Evolutionary conservation across 306 rosid genomes (phyloP).

Genomic region (Hippophae rhamnoides): DNA sequence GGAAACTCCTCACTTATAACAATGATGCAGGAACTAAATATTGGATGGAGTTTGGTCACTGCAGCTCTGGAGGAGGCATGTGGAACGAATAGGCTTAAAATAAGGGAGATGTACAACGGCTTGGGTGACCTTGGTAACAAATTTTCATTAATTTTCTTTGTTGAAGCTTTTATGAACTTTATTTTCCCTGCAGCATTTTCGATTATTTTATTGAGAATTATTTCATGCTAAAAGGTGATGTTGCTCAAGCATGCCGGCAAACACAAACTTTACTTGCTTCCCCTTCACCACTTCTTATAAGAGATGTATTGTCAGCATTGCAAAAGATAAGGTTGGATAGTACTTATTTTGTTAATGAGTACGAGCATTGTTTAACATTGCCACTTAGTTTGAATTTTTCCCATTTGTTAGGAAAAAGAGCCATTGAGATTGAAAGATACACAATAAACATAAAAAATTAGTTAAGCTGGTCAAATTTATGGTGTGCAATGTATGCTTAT

Average conservation of each 20-base stretch:
- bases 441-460: no score
- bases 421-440: no score
- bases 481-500: no score
- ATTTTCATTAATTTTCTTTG: constrained; percentile 16
- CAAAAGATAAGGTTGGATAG: constrained; percentile 56
- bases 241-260: constrained; percentile 88
- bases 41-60: constrained; percentile 83
- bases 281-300: constrained; percentile 66
- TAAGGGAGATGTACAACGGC: constrained; percentile 76
- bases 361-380: no score
- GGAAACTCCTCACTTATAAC: constrained; percentile 1
- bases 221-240: constrained; percentile 66
- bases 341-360: not conserved
- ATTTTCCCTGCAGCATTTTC: constrained; percentile 14
- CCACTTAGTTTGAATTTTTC: no score
- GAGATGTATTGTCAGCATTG: constrained; percentile 61
- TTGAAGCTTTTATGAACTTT: constrained; percentile 14
- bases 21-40: constrained; percentile 63
- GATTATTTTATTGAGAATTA: constrained; percentile 19
- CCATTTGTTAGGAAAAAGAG: no score
- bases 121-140: constrained; percentile 82
- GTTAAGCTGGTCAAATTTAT: no score
- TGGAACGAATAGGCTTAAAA: constrained; percentile 57
- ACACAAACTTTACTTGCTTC: constrained; percentile 80
- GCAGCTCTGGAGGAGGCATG: constrained; percentile 84